Conservation (phyloP, 2,329 filamentous ascomycete genomes). For the Colletotrichum agaves region DNA sequence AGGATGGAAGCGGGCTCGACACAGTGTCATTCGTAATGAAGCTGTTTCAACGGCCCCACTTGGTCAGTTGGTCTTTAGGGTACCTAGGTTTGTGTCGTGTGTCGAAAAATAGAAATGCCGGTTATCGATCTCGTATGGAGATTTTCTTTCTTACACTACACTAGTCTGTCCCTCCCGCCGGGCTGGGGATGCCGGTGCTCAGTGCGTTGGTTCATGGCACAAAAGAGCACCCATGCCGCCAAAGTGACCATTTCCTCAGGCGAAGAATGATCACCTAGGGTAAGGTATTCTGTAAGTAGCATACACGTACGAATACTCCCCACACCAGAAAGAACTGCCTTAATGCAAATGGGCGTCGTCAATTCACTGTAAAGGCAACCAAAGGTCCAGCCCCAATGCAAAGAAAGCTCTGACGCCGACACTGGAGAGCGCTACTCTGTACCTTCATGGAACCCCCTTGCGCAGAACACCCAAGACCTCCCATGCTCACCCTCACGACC, state of each 20-base stretch:
- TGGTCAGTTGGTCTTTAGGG: neutral
- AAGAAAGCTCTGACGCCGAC: slow-evolving; percentile 2
- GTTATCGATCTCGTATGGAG: slow-evolving; percentile 37
- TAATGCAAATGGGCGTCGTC: neutral
- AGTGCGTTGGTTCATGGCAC: neutral
- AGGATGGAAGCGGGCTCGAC: neutral
- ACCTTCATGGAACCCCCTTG: slow-evolving; percentile 8
- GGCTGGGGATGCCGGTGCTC: neutral
- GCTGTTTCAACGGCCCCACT: slow-evolving; percentile 37
- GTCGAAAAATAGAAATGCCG: slow-evolving; percentile 36
- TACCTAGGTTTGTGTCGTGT: neutral
- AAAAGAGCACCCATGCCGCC: slow-evolving; percentile 19
- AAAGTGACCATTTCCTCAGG: neutral
- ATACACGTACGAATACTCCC: neutral
- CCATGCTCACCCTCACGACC: slow-evolving; percentile 8
- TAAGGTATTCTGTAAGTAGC: too few species aligned
- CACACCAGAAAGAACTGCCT: neutral
- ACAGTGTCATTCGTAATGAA: slow-evolving; percentile 36
- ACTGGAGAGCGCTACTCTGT: slow-evolving; percentile 21
- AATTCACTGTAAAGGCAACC: slow-evolving; percentile 7
- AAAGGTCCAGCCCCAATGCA: neutral
- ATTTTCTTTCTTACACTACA: slow-evolving; percentile 13
- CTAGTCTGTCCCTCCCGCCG: too few species aligned
- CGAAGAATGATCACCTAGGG: too few species aligned
- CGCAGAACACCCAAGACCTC: slow-evolving; percentile 7